Conservation (phyloP, 805 yeast species). For the Wickerhamiella brachini region DNA sequence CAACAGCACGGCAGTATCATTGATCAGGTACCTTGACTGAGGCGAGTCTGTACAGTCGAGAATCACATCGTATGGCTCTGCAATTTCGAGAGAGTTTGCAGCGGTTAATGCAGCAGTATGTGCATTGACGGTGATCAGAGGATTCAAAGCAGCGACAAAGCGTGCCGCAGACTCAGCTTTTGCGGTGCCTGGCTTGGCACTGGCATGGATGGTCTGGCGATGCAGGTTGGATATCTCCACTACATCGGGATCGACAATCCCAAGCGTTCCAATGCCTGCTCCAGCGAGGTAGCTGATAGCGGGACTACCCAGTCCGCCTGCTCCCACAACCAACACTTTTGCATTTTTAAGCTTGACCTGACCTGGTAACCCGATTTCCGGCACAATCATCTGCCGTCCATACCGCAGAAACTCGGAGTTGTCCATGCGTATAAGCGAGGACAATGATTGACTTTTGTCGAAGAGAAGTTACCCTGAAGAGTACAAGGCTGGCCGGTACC, state of each 20-base stretch:
- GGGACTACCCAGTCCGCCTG: conserved; percentile 95
- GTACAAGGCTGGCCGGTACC: too few relatives aligned
- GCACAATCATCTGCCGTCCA: conserved; percentile 93
- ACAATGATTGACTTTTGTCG: too few relatives aligned
- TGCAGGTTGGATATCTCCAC: conserved; percentile 83
- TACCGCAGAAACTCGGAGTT: conserved; percentile 67
- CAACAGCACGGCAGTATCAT: conserved; percentile 63
- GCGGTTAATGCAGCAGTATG: conserved; percentile 26
- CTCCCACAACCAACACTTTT: conserved; percentile 70
- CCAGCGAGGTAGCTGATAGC: conserved; percentile 74
- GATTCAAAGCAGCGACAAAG: conserved; percentile 45
- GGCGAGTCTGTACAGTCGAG: conserved; percentile 95
- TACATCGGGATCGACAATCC: conserved; percentile 74
- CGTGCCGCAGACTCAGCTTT: conserved; percentile 71
- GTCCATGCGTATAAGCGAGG: too few relatives aligned
- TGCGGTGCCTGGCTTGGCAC: conserved; percentile 47
- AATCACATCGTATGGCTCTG: conserved; percentile 56
- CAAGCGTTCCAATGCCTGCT: conserved; percentile 69
- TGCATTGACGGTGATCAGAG: conserved; percentile 42
- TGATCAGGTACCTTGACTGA: conserved; percentile 67
- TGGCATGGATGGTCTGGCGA: conserved; percentile 71
- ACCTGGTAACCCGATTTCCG: conserved; percentile 44
- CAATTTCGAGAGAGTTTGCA: conserved; percentile 48
- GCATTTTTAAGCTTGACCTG: conserved; percentile 49
- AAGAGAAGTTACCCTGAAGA: neutral